A percentile compares a stretch with the other conserved stretches of the same genome.
Evolutionary conservation across 495 filamentous ascomycete genomes (phyloP).

Genomic region (Amorphotheca resinae): DNA sequence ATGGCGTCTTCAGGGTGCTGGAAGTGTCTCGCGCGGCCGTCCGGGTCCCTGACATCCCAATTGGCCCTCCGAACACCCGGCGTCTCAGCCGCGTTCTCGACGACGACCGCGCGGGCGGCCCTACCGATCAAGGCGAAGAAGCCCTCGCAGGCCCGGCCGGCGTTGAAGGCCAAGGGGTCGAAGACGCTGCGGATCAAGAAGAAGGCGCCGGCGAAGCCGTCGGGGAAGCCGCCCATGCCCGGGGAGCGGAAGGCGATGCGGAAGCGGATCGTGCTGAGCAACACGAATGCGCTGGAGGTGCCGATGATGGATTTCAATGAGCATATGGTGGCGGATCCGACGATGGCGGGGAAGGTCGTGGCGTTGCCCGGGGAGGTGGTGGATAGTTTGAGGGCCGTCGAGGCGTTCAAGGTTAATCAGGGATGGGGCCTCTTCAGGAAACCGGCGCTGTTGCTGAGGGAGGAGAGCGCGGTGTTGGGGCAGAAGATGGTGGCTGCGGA

Average conservation of each 20-base stretch:
- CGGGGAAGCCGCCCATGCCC: slow-evolving; percentile 41
- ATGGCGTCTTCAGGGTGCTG: slow-evolving; percentile 61
- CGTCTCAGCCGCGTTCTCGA: slow-evolving; percentile 20
- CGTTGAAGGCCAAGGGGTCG: slow-evolving; percentile 23
- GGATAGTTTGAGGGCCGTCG: slow-evolving; percentile 65
- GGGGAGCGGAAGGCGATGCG: slow-evolving; percentile 80
- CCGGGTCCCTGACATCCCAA: neutral
- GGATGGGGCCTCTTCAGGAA: slow-evolving; percentile 76
- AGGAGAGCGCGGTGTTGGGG: slow-evolving; percentile 59
- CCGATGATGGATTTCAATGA: slow-evolving; percentile 47
- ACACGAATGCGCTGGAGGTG: slow-evolving; percentile 79
- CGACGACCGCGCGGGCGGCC: slow-evolving; percentile 26
- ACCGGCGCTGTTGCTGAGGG: slow-evolving; percentile 62
- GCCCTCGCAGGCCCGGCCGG: slow-evolving; percentile 6
- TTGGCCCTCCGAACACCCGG: slow-evolving; percentile 26
- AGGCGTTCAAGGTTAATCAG: slow-evolving; percentile 88
- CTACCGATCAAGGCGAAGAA: slow-evolving; percentile 31
- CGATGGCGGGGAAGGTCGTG: slow-evolving; percentile 45
- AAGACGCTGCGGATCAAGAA: slow-evolving; percentile 36
- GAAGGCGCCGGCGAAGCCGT: slow-evolving; percentile 33
- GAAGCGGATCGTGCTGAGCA: slow-evolving; percentile 83
- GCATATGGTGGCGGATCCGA: slow-evolving; percentile 37
- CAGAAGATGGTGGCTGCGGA: slow-evolving; percentile 41
- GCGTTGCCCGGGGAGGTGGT: slow-evolving; percentile 56
- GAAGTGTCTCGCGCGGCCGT: slow-evolving; percentile 48